Evolutionary conservation across 768 basidiomycete genomes (phyloP), one percentile per base, ranked within the genome.

Genomic region (Boletus insuetus): DNA sequence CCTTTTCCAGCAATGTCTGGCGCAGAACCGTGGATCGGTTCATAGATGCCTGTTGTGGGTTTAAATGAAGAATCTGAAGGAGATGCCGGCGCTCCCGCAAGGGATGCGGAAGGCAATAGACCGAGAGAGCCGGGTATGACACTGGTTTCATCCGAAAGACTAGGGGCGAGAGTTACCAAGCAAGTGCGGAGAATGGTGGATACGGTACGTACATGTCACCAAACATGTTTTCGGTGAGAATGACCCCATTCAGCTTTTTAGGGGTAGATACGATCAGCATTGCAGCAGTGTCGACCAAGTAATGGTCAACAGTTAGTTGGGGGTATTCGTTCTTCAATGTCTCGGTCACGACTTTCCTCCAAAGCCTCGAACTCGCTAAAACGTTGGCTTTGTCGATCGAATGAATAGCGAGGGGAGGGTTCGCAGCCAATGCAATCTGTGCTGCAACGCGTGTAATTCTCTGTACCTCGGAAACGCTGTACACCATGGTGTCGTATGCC

Each of bases 381-480:
- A 99, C 97, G 73, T 99, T 99, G 51, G 97, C 97, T 75, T 99
- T 99, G 79, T 99, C 97, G 71, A 99, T 79, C 0, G 94, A 96
- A 73, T 93, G 91, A 55, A 99, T 86, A 20, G 84, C 80, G 45
- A 96, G 79, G 19, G 95, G 94, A 5, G 97, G 97, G 67, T 89
- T 79, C 6, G 84, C 74, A 22, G 87, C 77, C 48, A 94, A 73
- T 19, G 97, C 95, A 62, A 98, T 90, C 72, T 92, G 89, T 37
- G 91, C 95, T 12, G 96, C 97, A 41, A 98, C 94, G 17, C 94
- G 85, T 3, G 96, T 95, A 62, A 99, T 98, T 43, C 97, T 84
- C 73, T 95, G 81, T 41, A 99, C 89, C 71, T 99, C 97, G 14
- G 82, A 69, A 43, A 94, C 86, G 58, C 89, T 93, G 79, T 99